Conservation (phyloP, 1,284 basidiomycete genomes). For the Mrakiaceae sp. region DNA sequence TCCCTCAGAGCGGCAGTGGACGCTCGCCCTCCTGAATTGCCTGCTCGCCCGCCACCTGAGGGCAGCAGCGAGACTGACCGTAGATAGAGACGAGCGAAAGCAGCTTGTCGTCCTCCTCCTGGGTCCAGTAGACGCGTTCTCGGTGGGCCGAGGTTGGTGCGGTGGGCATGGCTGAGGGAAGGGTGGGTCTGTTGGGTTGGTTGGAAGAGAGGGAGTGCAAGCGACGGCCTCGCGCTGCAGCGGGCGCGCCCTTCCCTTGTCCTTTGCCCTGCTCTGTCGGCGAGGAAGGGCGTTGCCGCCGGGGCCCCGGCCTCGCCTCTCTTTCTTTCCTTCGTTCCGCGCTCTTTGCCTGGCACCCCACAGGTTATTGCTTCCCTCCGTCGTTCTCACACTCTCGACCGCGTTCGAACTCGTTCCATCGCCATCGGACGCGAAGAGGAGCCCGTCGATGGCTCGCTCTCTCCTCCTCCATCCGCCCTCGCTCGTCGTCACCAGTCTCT, state of each 20-base stretch:
- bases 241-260: background rate
- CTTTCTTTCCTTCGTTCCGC: background rate
- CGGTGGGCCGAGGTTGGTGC: background rate
- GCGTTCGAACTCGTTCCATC: background rate
- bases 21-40: background rate
- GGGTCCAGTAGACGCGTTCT: conserved; percentile 16
- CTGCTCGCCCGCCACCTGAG: background rate
- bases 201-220: too few species aligned
- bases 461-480: background rate
- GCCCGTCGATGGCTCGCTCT: background rate
- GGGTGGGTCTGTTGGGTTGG: too few species aligned
- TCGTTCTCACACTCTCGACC: background rate
- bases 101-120: conserved; percentile 14
- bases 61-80: conserved; percentile 1
- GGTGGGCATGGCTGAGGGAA: too few species aligned
- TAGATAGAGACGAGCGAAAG: conserved; percentile 16
- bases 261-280: background rate
- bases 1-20: background rate
- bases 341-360: background rate
- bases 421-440: too few species aligned
- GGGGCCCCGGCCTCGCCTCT: background rate
- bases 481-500: background rate
- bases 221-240: background rate
- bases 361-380: background rate
- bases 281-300: background rate